Evolutionary conservation across 1,284 basidiomycete genomes (phyloP), one percentile per base, ranked within the genome.

Genomic region (Bothia castanella): DNA sequence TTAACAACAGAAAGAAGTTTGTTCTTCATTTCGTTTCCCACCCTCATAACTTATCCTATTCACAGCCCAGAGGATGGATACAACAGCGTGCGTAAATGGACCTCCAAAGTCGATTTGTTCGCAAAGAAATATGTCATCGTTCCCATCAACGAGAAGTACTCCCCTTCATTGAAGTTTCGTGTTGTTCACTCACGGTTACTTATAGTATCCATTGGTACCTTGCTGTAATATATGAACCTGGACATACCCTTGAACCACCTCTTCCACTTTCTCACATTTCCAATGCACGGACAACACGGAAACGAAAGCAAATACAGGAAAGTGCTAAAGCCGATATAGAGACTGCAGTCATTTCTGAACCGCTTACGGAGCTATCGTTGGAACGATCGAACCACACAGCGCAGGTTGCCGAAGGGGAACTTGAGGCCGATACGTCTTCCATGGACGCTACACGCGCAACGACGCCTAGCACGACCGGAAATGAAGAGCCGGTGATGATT

Each of bases 121-220:
- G 72, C 77, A 53, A 98, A 98, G 76, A 87, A 89, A 62, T 97
- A 89, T 62, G 77, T 99, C 54, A 83, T 99, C 38, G 80, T 99
- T 3, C 97, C 97, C 1, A 97, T 99, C 71, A 97, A 99, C 63
- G 97, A 99, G 69, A 77, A 94, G 89, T 95, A 66, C 49, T 83
- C 68, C 6, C 7, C 12, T 42, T 20, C 21, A 4, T 45, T 35
- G 5, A 37, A 31, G 30, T 55, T 49, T 41, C 3, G 31, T 35
- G 5, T 13, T 20, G 23, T 41, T 53, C 13, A 13, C 45, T 64
- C 32, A 67, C 29, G 8, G 4, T 23, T 42, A 42, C 37, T 32
- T 37, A 17, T 57, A 96, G 92, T 61, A 72, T 92, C 40, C 97
- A 99, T 72, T 99, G 97, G 97, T 99, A 97, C 68, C 79, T 99